Evolutionary conservation across 148 eudicot genomes (phyloP).

Genomic region (Rhododendron kiyosumense): DNA sequence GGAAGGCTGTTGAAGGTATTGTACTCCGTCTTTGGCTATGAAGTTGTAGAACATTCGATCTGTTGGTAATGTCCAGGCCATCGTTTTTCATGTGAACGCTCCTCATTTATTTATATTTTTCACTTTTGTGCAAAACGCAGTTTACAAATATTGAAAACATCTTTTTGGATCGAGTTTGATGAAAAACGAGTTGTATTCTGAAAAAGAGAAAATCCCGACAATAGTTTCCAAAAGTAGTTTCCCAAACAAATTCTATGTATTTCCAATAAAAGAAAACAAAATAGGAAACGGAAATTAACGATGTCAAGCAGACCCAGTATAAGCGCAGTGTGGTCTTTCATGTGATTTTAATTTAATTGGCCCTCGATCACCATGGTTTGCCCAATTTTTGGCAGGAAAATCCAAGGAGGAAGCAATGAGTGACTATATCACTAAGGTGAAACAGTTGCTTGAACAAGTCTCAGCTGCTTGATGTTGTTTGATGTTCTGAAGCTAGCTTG

Average conservation of each 20-base stretch:
- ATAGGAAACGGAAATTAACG: neutral
- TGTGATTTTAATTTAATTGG: neutral
- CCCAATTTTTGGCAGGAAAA: constrained; percentile 51
- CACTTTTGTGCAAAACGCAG: neutral
- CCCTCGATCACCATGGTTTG: neutral
- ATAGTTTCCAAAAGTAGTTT: neutral
- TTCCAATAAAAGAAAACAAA: neutral
- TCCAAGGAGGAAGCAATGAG: constrained; percentile 71
- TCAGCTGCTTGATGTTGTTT: constrained; percentile 24
- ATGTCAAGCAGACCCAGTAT: neutral
- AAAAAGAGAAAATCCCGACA: neutral
- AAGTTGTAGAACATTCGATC: neutral
- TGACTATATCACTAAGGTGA: constrained; percentile 95
- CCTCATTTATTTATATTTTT: neutral
- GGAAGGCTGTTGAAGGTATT: constrained; percentile 91
- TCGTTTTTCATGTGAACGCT: neutral
- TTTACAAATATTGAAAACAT: neutral
- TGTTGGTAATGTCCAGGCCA: neutral
- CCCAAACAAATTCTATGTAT: neutral
- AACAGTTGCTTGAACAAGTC: constrained; percentile 77
- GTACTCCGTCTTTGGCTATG: neutral
- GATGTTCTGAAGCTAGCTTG: constrained; percentile 13
- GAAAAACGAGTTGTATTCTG: neutral
- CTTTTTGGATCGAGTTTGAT: neutral
- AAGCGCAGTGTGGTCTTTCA: neutral